Conservation (phyloP, 2,329 filamentous ascomycete genomes). For the Lachnellula suecica region DNA sequence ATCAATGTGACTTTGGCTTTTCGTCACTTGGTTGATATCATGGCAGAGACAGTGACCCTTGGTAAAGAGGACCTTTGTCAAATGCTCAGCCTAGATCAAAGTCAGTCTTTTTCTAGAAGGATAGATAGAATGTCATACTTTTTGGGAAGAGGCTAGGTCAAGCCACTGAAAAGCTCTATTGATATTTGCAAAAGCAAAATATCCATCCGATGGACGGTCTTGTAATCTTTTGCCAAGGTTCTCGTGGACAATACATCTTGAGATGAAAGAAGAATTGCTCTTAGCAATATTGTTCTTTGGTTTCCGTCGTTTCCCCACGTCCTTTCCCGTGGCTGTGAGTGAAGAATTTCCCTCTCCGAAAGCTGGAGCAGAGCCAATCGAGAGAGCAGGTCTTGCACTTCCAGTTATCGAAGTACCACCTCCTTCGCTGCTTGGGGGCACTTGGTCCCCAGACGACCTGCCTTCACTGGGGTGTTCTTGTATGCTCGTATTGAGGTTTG, state of each 20-base stretch:
- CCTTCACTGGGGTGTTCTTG: constrained; percentile 62
- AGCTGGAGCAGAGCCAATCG: constrained; percentile 51
- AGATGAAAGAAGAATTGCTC: constrained; percentile 98
- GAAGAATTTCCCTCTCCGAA: constrained; percentile 87
- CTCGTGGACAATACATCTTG: constrained; percentile 91
- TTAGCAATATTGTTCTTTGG: constrained; percentile 98
- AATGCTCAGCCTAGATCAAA: constrained; percentile 68
- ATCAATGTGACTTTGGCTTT: constrained; percentile 77
- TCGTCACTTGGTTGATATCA: constrained; percentile 84
- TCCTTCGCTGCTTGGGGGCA: constrained; percentile 55
- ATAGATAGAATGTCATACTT: constrained; percentile 43
- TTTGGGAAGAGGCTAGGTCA: constrained; percentile 74
- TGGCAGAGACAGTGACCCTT: constrained; percentile 95
- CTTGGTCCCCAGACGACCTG: constrained; percentile 59
- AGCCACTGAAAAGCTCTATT: constrained; percentile 97
- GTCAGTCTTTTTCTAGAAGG: constrained; percentile 26
- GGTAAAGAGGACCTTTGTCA: constrained; percentile 95
- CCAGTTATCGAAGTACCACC: constrained; percentile 52
- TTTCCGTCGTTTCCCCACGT: constrained; percentile 79
- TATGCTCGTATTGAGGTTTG: constrained; percentile 48
- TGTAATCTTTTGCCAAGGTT: constrained; percentile 72
- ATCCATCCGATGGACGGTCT: constrained; percentile 74
- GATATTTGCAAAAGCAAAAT: constrained; percentile 93
- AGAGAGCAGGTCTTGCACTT: constrained; percentile 32
- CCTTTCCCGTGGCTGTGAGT: constrained; percentile 64